Conservation (phyloP, 73 alveolate species). For the Paramecium octaurelia region DNA sequence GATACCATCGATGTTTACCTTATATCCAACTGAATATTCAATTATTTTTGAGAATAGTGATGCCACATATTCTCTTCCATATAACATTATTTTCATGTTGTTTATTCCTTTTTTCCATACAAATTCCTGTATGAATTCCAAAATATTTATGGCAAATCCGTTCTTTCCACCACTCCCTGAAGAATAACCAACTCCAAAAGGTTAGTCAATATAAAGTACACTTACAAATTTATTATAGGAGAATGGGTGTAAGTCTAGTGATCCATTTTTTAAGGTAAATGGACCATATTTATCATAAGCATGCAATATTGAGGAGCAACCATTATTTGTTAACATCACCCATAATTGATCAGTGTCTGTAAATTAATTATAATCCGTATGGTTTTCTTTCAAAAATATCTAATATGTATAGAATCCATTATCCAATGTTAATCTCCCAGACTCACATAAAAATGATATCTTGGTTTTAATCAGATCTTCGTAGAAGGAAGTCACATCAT, state of each 20-base stretch:
- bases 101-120: neutral
- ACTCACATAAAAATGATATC: neutral
- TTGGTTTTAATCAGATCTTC: neutral
- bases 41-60: neutral
- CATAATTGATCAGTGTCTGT: neutral
- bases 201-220: neutral
- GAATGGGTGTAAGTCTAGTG: neutral
- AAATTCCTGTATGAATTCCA: neutral
- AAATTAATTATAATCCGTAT: neutral
- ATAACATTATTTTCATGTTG: neutral
- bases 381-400: neutral
- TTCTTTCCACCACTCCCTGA: neutral
- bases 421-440: neutral
- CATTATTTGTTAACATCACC: neutral
- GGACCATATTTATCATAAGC: neutral
- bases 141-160: neutral
- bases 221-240: neutral
- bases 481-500: neutral
- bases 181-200: neutral
- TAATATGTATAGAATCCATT: neutral
- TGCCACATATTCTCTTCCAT: neutral
- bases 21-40: neutral
- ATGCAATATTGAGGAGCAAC: neutral
- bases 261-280: neutral
- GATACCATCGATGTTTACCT: neutral